Evolutionary conservation across 805 yeast genomes (phyloP).

Genomic region (Candida gorgasii): DNA sequence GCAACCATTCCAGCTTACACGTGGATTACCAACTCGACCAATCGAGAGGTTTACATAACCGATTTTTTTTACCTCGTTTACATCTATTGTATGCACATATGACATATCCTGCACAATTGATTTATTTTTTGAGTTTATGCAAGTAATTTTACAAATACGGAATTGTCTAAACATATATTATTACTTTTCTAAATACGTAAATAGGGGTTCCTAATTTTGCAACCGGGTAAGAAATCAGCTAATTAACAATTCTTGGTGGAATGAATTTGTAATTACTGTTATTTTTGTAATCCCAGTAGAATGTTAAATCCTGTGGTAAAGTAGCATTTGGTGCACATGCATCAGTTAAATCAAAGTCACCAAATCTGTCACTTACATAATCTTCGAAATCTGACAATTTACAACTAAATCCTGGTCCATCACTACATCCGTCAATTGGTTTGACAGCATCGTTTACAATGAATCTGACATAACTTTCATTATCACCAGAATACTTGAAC

Average conservation of each 20-base stretch:
- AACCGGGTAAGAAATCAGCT: background rate
- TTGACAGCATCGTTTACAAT: conserved; percentile 42
- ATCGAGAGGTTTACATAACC: too few species aligned
- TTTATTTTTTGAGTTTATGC: background rate
- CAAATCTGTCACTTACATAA: conserved; percentile 29
- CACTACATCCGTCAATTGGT: conserved; percentile 34
- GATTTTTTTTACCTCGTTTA: too few species aligned
- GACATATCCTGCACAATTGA: background rate
- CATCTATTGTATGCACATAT: too few species aligned
- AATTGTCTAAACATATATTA: too few species aligned
- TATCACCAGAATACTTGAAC: conserved; percentile 26
- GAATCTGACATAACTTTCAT: conserved; percentile 33
- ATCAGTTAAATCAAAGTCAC: conserved; percentile 24
- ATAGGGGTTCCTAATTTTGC: background rate
- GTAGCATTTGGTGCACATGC: conserved; percentile 27
- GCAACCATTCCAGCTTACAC: too few species aligned
- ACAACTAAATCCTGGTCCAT: conserved; percentile 47
- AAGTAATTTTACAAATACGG: background rate
- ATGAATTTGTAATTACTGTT: conserved; percentile 14
- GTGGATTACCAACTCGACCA: too few species aligned
- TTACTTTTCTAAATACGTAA: background rate
- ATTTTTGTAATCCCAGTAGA: conserved; percentile 42
- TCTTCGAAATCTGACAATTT: conserved; percentile 35
- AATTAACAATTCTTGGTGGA: conserved; percentile 18
- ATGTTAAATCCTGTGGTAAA: conserved; percentile 30